Conservation (phyloP, 768 basidiomycete genomes). For the Phylloporus sp. region DNA sequence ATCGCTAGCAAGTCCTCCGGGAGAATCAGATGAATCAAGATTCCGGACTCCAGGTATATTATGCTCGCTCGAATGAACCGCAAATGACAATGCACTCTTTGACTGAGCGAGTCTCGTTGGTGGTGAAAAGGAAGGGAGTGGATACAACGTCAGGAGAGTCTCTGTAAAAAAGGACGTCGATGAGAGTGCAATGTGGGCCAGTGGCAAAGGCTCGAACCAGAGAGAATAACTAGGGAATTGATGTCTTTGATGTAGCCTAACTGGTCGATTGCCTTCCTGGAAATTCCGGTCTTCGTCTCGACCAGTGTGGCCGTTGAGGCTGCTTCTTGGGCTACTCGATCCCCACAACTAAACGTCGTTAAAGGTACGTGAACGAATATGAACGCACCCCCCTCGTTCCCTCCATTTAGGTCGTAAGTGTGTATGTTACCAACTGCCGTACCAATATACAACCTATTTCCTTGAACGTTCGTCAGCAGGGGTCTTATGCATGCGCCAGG, state of each 20-base stretch:
- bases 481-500: background rate
- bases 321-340: constrained; percentile 5
- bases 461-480: constrained; percentile 28
- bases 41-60: constrained; percentile 32
- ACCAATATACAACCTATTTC: constrained; percentile 59
- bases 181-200: background rate
- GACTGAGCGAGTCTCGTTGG: constrained; percentile 71
- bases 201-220: constrained; percentile 49
- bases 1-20: constrained; percentile 10
- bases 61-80: constrained; percentile 60
- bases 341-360: background rate
- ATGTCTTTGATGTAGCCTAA: constrained; percentile 81
- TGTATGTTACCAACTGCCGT: constrained; percentile 54
- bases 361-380: constrained; percentile 16
- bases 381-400: constrained; percentile 38
- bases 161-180: constrained; percentile 43
- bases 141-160: constrained; percentile 65
- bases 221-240: constrained; percentile 80
- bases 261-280: constrained; percentile 78
- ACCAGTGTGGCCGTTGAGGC: constrained; percentile 29
- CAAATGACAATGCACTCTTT: constrained; percentile 81
- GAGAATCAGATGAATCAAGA: constrained; percentile 11
- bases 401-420: constrained; percentile 45
- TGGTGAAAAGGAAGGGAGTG: constrained; percentile 68
- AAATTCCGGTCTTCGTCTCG: constrained; percentile 64